Percentiles rank a stretch among this genome's conserved stretches.
Evolutionary conservation across 139 green algal genomes (phyloP).

Genomic region (Chloropicon primus): DNA sequence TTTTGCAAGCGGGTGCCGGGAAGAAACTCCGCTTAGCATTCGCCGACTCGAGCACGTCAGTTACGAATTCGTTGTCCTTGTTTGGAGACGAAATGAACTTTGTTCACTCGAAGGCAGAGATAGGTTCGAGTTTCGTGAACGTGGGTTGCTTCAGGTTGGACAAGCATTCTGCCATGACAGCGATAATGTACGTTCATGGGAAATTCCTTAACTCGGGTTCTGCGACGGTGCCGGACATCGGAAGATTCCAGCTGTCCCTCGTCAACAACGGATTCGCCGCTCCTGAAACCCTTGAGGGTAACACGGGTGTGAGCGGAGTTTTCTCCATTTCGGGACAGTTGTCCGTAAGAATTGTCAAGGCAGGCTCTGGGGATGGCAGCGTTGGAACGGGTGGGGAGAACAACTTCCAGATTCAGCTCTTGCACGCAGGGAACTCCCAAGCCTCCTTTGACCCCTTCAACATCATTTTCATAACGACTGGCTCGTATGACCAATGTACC

Average conservation of each 20-base stretch:
- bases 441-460: neutral
- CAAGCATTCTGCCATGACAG: neutral
- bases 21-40: neutral
- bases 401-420: neutral
- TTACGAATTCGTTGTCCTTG: neutral
- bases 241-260: neutral
- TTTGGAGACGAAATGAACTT: neutral
- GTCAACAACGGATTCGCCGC: neutral
- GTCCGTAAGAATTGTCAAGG: neutral
- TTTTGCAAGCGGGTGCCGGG: too few relatives aligned
- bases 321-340: neutral
- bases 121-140: neutral
- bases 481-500: too few relatives aligned
- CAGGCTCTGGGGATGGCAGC: neutral
- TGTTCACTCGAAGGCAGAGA: neutral
- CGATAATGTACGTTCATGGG: neutral
- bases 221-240: neutral
- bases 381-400: neutral
- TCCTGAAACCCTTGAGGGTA: neutral
- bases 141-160: neutral
- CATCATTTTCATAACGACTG: neutral
- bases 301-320: neutral
- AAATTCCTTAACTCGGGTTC: neutral
- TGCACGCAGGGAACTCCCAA: neutral
- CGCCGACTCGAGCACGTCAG: neutral